phyloP scores from a whole-genome alignment of 768 basidiomycete species.

The Psilocybe cubensis region DNA sequence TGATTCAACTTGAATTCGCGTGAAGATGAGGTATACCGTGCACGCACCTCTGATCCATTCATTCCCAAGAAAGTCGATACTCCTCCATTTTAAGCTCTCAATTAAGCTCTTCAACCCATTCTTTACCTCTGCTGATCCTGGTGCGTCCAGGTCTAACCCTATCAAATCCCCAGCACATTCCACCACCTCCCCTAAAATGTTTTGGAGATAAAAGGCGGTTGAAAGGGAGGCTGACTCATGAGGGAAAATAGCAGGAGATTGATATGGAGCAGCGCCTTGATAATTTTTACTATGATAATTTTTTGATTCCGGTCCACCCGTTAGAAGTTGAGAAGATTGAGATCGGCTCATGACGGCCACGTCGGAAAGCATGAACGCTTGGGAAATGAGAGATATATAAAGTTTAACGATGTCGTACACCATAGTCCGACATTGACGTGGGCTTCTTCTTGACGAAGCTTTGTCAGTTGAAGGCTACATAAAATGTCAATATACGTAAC shows the following conservation, averaged over 20 bases:
- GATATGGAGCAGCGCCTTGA: no score
- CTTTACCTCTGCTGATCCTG: conserved; percentile 58
- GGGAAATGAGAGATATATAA: conserved; percentile 82
- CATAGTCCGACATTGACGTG: conserved; percentile 85
- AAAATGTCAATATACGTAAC: not conserved
- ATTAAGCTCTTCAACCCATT: conserved; percentile 71
- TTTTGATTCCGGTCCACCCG: conserved; percentile 23
- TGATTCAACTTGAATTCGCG: not conserved
- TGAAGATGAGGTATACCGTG: not conserved
- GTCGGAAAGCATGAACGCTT: conserved; percentile 77
- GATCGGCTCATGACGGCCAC: conserved; percentile 60
- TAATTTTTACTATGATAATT: no score
- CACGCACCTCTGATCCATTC: conserved; percentile 83
- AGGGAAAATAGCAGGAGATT: conserved; percentile 62
- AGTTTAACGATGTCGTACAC: conserved; percentile 84
- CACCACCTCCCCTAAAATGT: conserved; percentile 79
- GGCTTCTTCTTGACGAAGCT: conserved; percentile 68
- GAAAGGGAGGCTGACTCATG: conserved; percentile 76
- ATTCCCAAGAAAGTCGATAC: conserved; percentile 75
- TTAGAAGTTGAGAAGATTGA: conserved; percentile 1
- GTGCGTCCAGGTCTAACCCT: conserved; percentile 62
- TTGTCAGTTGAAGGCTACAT: conserved; percentile 11
- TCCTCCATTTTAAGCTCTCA: conserved; percentile 86
- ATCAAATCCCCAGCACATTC: conserved; percentile 83
- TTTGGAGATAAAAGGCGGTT: conserved; percentile 77